A percentile compares a stretch with the other conserved stretches of the same genome.
phyloP scores from a whole-genome alignment of 306 rosid genomes.

The Astragalus membranaceus region DNA sequence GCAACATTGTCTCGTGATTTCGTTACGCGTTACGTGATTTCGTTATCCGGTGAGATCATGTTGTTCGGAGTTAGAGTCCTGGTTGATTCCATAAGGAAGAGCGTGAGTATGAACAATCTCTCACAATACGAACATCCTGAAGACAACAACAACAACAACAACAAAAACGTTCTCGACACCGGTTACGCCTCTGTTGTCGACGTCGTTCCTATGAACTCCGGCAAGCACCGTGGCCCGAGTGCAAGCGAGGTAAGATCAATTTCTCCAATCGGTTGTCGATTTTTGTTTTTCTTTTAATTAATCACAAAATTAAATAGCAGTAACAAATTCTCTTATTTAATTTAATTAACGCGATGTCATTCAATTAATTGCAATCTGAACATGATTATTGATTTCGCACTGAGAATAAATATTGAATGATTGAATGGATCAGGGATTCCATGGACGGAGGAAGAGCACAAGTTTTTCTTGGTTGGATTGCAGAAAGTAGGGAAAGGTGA shows the following conservation, averaged over 20 bases:
- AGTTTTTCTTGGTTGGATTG: conserved; percentile 81
- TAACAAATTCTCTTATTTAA: not conserved
- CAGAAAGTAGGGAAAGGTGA: conserved; percentile 93
- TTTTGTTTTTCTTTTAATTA: not conserved
- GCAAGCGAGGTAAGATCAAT: conserved; percentile 79
- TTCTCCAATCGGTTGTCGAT: conserved; percentile 1
- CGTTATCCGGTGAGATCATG: conserved; percentile 69
- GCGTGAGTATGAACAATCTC: conserved; percentile 90
- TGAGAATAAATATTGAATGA: conserved; percentile 10
- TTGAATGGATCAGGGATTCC: conserved; percentile 71
- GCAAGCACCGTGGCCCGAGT: conserved; percentile 73
- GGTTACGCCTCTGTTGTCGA: conserved; percentile 90
- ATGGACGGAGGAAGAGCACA: conserved; percentile 99
- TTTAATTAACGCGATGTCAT: not conserved
- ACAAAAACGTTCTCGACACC: conserved; percentile 37
- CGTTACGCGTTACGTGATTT: no score
- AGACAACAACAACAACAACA: conserved; percentile 1
- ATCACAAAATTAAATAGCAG: not conserved
- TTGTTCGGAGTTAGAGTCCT: conserved; percentile 87
- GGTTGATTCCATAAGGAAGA: conserved; percentile 94
- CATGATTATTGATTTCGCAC: not conserved
- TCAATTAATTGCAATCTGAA: not conserved
- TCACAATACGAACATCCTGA: conserved; percentile 84
- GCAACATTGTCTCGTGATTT: no score
- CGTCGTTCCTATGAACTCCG: conserved; percentile 49